phyloP scores from a whole-genome alignment of 495 filamentous ascomycete genomes.

The Margaritispora aquatica region DNA sequence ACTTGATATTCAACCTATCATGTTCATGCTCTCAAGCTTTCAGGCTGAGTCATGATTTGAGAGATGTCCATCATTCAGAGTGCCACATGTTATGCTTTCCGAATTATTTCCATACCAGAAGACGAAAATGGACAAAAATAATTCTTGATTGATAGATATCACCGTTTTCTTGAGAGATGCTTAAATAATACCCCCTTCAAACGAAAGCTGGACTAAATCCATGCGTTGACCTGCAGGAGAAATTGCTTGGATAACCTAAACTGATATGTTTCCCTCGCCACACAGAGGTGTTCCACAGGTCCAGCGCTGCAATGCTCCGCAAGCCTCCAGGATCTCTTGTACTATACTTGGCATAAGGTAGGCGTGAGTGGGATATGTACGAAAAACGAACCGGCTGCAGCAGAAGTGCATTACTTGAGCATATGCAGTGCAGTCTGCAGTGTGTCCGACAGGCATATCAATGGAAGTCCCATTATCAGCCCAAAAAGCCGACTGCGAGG shows the following conservation, averaged over 20 bases:
- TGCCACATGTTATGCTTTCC: background rate
- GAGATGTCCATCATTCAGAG: background rate
- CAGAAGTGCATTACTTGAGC: background rate
- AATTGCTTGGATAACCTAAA: conserved; percentile 1
- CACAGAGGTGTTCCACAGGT: background rate
- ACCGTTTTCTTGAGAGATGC: conserved; percentile 8
- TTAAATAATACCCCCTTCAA: background rate
- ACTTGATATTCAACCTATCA: background rate
- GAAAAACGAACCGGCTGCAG: conserved; percentile 8
- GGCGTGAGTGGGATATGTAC: background rate
- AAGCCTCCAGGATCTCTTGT: conserved; percentile 8
- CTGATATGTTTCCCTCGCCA: background rate
- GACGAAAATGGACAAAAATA: background rate
- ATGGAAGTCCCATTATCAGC: background rate
- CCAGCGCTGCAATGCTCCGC: too few species aligned
- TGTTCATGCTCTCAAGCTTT: background rate
- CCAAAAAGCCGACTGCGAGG: background rate
- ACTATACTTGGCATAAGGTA: background rate
- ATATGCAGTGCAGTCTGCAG: background rate
- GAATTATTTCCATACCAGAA: too few species aligned
- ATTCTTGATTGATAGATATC: conserved; percentile 11
- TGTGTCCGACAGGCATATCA: too few species aligned
- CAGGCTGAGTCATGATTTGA: conserved; percentile 10
- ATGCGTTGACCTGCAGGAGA: conserved; percentile 8
- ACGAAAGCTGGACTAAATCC: background rate